Conservation (phyloP, 1,139 yeast species). For the Geotrichum bryndzae region DNA sequence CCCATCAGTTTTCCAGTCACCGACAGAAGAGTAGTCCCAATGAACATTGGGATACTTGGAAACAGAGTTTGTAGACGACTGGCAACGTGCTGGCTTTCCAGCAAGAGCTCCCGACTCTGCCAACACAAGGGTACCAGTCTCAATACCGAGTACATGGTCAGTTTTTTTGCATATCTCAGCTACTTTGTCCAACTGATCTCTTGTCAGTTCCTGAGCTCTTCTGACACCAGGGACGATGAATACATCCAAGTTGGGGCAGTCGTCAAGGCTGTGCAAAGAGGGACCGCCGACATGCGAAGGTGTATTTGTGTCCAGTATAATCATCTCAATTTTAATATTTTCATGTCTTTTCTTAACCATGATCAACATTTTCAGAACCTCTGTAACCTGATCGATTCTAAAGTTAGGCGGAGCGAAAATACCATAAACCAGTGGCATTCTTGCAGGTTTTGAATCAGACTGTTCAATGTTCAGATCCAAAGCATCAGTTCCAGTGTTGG, state of each 20-base stretch:
- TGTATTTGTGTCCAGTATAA: conserved; percentile 2
- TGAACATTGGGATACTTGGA: not conserved
- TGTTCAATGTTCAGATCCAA: not conserved
- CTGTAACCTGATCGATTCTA: not conserved
- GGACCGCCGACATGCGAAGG: not conserved
- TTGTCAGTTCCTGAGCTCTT: not conserved
- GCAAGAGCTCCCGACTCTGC: conserved; percentile 15
- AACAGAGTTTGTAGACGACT: not conserved
- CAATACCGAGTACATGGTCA: conserved; percentile 9
- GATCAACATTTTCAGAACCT: conserved; percentile 5
- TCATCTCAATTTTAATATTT: conserved; percentile 1
- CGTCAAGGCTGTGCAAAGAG: conserved; percentile 2
- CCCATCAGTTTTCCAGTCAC: conserved; percentile 4
- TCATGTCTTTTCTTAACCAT: conserved; percentile 3
- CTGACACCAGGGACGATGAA: conserved; percentile 13
- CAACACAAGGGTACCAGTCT: conserved; percentile 9
- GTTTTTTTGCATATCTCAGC: not conserved
- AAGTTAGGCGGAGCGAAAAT: conserved; percentile 11
- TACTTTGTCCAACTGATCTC: not conserved
- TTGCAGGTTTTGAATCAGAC: not conserved
- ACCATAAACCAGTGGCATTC: conserved; percentile 6
- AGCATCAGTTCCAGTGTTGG: not conserved
- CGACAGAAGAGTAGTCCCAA: not conserved
- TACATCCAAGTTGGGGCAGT: conserved; percentile 13
- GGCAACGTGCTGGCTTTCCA: not conserved